Base-by-base conservation (phyloP, 2,329 filamentous ascomycete species). In the Trichothecium roseum region DNA sequence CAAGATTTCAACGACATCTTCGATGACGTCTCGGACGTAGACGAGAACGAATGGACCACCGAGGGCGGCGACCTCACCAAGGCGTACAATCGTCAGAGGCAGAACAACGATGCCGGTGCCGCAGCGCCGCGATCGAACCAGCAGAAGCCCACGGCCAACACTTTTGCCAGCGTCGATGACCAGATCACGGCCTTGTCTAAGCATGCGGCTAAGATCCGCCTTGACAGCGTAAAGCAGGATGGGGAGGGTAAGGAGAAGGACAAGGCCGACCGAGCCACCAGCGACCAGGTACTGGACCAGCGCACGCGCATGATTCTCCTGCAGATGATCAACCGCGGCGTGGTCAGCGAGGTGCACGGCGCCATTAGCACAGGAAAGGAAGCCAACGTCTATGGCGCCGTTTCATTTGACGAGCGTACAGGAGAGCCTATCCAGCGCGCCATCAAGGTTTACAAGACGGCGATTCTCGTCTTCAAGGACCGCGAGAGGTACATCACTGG, bases 401-500 rank as follows among this genome's bases (percentile, higher is more conserved):
- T 94, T 9, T 72, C 78, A 3, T 65, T 75, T 34, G 66, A 76
- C 6, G 69, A 72, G 8, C 60, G 55, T 16, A 57, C 71, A 7
- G 66, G 66, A 28, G 62, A 69, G 15, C 63, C 74, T 1, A 61
- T 78, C 1, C 85, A 94, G 51, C 77, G 86, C 33, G 91, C 91
- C 10, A 87, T 96, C 68, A 98, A 98, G 64, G 85, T 98, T 34
- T 98, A 98, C 75, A 98, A 98, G 72, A 98, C 91, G 7, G 84
- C 84, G 37, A 98, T 98, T 44, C 66, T 98, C 22, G 87, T 93
- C 17, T 98, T 98, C 76, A 96, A 96, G 64, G 91, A 98, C 61
- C 76, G 91, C 39, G 88, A 95, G 60, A 82, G 87, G 51, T 98
- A 98, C 59, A 91, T 98, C 42, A 83, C 82, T 1, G 91, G 91